Percentiles rank a stretch among this genome's conserved stretches.
phyloP scores from a whole-genome alignment of 345 rosid species.

The Conringia planisiliqua region DNA sequence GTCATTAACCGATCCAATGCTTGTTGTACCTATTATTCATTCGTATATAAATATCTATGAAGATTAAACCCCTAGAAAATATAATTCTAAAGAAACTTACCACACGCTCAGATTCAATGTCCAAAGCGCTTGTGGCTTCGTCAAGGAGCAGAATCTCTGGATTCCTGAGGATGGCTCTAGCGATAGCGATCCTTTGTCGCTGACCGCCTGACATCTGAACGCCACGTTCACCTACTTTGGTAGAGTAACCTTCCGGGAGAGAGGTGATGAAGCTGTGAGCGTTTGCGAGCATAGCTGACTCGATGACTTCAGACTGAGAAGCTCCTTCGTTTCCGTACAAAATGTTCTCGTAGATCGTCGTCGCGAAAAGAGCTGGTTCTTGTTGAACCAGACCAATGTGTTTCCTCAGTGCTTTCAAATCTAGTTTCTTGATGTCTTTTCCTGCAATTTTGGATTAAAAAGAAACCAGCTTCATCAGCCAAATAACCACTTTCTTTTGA shows the following conservation, averaged over 20 bases:
- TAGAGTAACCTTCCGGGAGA: slow-evolving; percentile 87
- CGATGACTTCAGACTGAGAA: slow-evolving; percentile 67
- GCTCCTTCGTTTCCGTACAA: slow-evolving; percentile 84
- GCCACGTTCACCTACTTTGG: slow-evolving; percentile 87
- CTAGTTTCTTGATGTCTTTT: slow-evolving; percentile 60
- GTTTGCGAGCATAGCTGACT: slow-evolving; percentile 80
- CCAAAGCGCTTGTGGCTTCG: slow-evolving; percentile 93
- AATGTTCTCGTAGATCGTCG: slow-evolving; percentile 83
- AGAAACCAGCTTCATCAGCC: neutral
- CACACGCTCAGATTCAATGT: slow-evolving; percentile 72
- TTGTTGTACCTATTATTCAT: slow-evolving; percentile 47
- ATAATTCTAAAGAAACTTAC: slow-evolving; percentile 29
- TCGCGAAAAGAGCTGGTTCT: slow-evolving; percentile 90
- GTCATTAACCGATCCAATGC: slow-evolving; percentile 87
- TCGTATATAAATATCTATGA: neutral
- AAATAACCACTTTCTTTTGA: neutral
- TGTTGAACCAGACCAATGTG: slow-evolving; percentile 91
- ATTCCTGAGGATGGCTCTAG: slow-evolving; percentile 85
- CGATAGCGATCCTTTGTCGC: slow-evolving; percentile 87
- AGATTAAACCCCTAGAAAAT: neutral
- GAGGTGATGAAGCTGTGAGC: slow-evolving; percentile 82
- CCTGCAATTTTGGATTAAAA: slow-evolving; percentile 41
- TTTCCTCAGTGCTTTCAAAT: slow-evolving; percentile 63
- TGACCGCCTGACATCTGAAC: slow-evolving; percentile 93
- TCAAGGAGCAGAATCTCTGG: slow-evolving; percentile 85